Base-by-base conservation (phyloP, 352 stramenopile species). In the Aphanomyces euteiches region DNA sequence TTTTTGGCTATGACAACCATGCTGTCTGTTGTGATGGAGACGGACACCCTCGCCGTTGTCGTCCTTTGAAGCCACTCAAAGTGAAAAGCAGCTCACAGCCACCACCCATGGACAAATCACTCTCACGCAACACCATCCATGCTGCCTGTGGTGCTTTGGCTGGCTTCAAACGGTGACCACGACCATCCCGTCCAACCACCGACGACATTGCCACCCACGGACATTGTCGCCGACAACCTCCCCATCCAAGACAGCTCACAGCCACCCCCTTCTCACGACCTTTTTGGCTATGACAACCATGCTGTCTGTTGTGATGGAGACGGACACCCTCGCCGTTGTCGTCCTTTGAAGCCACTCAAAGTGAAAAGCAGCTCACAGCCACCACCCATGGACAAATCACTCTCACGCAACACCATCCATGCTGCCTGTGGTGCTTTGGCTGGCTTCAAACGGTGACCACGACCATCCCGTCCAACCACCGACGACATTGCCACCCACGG, bases 161-260 rank as follows among this genome's bases (percentile, higher is more conserved):
- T 53, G 45, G 45, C 45, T 53, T 53, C 45, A 19, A 53, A 53
- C 45, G 45, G 45, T 53, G 13, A n/a, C 45, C 13, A 53, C n/a
- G n/a, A n/a, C 13, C 13, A 53, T 2, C 13, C 45, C 45, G n/a
- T n/a, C 45, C 45, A 53, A 15, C 45, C 45, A 28, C 28, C 28
- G 28, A 28, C 28, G 28, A 28, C 28, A 28, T 28, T 28, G 28
- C 28, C 28, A 28, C 28, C 28, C 28, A 28, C 28, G 28, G n/a
- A 28, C 28, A 28, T 28, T 28, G 28, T 28, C 28, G 28, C 28
- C 28, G 45, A 53, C 45, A 15, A n/a, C 45, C n/a, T 15, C 13
- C n/a, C 45, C 45, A 53, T 53, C 45, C 45, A 53, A 53, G 45
- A 53, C 45, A 53, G 45, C 45, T n/a, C 45, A 15, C 45, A 53